phyloP scores from a whole-genome alignment of 2,329 filamentous ascomycete species.

The Alternaria gansuensis region DNA sequence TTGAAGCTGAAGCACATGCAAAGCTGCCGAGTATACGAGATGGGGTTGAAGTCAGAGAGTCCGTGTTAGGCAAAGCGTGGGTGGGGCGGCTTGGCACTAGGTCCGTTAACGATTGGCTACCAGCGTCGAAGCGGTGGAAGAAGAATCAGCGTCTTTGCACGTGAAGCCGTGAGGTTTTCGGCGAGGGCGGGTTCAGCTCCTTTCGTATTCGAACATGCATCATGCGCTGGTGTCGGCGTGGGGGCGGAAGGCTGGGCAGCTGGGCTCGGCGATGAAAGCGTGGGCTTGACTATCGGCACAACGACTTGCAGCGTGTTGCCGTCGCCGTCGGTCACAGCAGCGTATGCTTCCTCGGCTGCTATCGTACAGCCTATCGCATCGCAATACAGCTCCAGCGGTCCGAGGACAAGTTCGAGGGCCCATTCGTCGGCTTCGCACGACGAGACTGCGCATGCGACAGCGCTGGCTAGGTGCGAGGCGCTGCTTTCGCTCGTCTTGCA shows the following conservation, averaged over 20 bases:
- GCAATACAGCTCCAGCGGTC: slow-evolving; percentile 35
- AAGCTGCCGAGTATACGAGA: not conserved
- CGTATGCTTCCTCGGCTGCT: slow-evolving; percentile 31
- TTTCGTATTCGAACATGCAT: not conserved
- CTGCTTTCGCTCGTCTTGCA: slow-evolving; percentile 34
- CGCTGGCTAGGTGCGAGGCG: slow-evolving; percentile 30
- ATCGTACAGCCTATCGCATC: slow-evolving; percentile 26
- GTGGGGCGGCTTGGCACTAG: not conserved
- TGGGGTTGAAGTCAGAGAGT: not conserved
- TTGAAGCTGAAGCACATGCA: slow-evolving; percentile 10
- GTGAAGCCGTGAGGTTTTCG: not conserved
- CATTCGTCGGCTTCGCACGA: slow-evolving; percentile 30
- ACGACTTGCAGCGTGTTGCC: slow-evolving; percentile 37
- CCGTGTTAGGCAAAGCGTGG: not conserved
- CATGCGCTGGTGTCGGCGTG: slow-evolving; percentile 4
- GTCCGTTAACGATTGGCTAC: not conserved
- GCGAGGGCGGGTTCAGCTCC: not conserved
- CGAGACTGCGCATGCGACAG: slow-evolving; percentile 30
- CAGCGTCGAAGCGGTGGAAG: not conserved
- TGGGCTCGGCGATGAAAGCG: slow-evolving; percentile 19
- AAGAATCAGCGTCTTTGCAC: not conserved
- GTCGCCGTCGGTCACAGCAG: slow-evolving; percentile 31
- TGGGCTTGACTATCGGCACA: slow-evolving; percentile 32
- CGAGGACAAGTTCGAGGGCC: slow-evolving; percentile 28
- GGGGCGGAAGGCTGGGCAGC: slow-evolving; percentile 19